A percentile compares a stretch with the other conserved stretches of the same genome.
These are phyloP conservation scores for Phytophthora citrophthora DNA, from an alignment of 352 stramenopile genomes.

Conservation along the genomic window DNA sequence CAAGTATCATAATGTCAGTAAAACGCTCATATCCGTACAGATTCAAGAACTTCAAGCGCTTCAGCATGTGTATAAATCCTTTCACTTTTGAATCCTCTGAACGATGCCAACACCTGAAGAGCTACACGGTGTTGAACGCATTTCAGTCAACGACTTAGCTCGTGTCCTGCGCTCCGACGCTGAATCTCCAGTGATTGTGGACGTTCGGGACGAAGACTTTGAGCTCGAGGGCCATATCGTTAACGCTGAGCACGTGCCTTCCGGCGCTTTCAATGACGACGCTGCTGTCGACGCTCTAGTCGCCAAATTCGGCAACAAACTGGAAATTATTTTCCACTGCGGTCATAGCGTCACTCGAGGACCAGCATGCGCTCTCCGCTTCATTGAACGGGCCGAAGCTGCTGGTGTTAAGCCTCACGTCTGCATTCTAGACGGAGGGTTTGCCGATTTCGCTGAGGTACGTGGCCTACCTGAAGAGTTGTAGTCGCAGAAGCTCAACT, in stretches of 20 bases:
- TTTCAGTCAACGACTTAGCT: slow-evolving; percentile 30
- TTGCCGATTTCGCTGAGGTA: slow-evolving; percentile 35
- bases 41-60: no score
- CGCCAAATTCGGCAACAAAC: slow-evolving; percentile 26
- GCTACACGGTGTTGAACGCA: slow-evolving; percentile 27
- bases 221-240: slow-evolving; percentile 37
- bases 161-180: slow-evolving; percentile 16
- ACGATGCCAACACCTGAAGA: slow-evolving; percentile 31
- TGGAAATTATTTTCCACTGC: slow-evolving; percentile 50
- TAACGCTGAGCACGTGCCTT: slow-evolving; percentile 39
- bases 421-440: slow-evolving; percentile 29
- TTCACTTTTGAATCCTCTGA: slow-evolving; percentile 8
- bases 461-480: background rate
- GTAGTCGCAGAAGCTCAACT: no score
- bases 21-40: no score
- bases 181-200: slow-evolving; percentile 22
- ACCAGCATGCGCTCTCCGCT: slow-evolving; percentile 45
- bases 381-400: slow-evolving; percentile 30
- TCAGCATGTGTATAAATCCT: no score
- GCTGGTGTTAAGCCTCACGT: slow-evolving; percentile 26
- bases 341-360: slow-evolving; percentile 41
- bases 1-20: no score
- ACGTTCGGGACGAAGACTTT: slow-evolving; percentile 42
- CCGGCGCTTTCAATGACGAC: slow-evolving; percentile 39
- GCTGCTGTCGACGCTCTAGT: slow-evolving; percentile 42